Evolutionary conservation across 768 basidiomycete genomes (phyloP), one percentile per base, ranked within the genome.

Genomic region (Pleurotus eryngii): DNA sequence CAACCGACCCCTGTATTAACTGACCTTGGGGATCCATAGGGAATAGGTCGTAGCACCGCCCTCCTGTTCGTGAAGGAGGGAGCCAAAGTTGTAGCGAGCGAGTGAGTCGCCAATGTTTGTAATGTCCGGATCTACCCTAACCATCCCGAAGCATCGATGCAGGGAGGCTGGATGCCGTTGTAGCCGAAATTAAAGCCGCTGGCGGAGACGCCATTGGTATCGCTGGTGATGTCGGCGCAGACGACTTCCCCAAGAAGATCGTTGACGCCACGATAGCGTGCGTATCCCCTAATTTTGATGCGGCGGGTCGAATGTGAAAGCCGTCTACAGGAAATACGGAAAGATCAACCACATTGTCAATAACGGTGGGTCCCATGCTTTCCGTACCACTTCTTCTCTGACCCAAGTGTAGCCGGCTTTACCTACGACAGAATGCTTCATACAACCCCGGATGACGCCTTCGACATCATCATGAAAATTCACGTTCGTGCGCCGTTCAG

Each of bases 371-470:
- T 67, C 30, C 17, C 49, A n/a, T 24, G 9, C 40, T 45, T 11
- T 20, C 22, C 17, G 30, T 6, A 15, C 5, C 17, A 17, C 17
- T 9, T 39, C 26, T 14, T 35, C 20, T 30, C 26, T 60, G 18
- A 60, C 48, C 2, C 26, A 15, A 7, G 3, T 15, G 50, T 59
- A 84, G 86, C 87, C 47, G 87, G 85, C 48, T 90, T 90, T 74
- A 90, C 89, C 5, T 90, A 81, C 63, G 89, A 92, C 79, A 88
- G 86, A 70, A 94, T 94, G 92, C 75, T 92, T 39, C 91, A 92
- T 72, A 91, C 89, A 4, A 91, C 86, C 59, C 85, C 88, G 2
- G 92, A 94, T 71, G 89, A 92, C 45, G 81, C 84, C 1, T 94
- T 82, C 67, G 87, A 91, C 60, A 78, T 93, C 62, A 93, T 93